Conservation (phyloP, 495 filamentous ascomycete genomes). For the Hypoxylon rickii region DNA sequence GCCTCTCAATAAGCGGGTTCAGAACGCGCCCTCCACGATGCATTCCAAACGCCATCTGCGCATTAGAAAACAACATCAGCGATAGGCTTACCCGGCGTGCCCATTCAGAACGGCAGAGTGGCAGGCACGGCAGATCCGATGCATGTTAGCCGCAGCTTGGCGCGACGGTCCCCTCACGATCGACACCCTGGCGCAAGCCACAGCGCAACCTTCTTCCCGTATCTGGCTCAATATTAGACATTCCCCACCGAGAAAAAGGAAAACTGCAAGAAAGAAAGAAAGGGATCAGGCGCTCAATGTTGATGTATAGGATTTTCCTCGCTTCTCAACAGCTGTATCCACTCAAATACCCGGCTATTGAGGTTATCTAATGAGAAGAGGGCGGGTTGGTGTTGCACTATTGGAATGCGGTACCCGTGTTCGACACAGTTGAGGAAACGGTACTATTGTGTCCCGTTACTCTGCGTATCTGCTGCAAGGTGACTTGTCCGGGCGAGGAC, state of each 20-base stretch:
- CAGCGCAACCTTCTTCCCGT: constrained; percentile 9
- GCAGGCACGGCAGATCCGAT: constrained; percentile 2
- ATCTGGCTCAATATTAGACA: constrained; percentile 13
- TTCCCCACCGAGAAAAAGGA: constrained; percentile 2
- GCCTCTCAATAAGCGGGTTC: no score
- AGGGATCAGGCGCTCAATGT: no score
- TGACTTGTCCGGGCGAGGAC: constrained; percentile 18
- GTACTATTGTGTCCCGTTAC: constrained; percentile 14
- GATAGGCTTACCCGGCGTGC: constrained; percentile 2
- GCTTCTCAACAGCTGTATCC: no score
- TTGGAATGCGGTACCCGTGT: background rate
- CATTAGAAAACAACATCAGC: background rate
- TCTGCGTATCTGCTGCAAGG: constrained; percentile 22
- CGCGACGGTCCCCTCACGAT: constrained; percentile 26
- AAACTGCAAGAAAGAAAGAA: background rate
- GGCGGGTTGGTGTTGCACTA: background rate
- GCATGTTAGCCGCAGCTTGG: constrained; percentile 6
- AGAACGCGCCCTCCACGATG: no score
- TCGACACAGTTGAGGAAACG: background rate
- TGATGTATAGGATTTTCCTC: no score
- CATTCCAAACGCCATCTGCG: background rate
- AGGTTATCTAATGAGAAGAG: background rate
- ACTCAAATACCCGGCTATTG: no score
- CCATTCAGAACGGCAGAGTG: background rate
- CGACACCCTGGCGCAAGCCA: constrained; percentile 21